Percentiles rank a stretch among this genome's conserved stretches.
Evolutionary conservation across 345 rosid species (phyloP).

Genomic region (Rhodamnia argentea): DNA sequence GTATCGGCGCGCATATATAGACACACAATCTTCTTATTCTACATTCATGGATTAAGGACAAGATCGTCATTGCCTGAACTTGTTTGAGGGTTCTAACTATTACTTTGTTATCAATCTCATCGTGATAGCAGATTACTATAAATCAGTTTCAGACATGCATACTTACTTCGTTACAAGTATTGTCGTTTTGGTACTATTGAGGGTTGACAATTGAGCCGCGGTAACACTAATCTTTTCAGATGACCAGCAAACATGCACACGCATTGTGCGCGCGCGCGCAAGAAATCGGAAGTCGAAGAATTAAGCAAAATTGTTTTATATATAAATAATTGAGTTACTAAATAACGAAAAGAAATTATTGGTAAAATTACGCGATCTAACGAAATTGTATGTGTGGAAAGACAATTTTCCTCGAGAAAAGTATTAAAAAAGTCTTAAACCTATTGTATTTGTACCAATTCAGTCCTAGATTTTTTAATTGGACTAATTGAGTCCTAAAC

Average conservation of each 20-base stretch:
- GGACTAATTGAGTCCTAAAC: too few species aligned
- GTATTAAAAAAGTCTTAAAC: too few species aligned
- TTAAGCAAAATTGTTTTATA: neutral
- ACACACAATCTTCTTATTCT: neutral
- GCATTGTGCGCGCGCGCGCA: neutral
- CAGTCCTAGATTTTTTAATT: too few species aligned
- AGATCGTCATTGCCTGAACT: neutral
- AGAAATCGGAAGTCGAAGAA: neutral
- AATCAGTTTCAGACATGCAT: neutral
- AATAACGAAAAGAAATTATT: neutral
- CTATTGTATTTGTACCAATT: too few species aligned
- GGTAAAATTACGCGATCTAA: neutral
- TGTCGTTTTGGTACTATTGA: neutral
- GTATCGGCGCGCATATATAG: neutral
- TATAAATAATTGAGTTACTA: neutral
- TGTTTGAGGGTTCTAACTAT: neutral
- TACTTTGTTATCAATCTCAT: neutral
- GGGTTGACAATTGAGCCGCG: neutral
- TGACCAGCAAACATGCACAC: neutral
- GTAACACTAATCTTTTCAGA: neutral
- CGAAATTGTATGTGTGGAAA: neutral
- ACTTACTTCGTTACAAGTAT: neutral
- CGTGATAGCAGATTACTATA: neutral
- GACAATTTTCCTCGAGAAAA: neutral
- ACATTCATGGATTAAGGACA: neutral